Conservation (phyloP, 1,284 basidiomycete species). For the Ceratobasidium sp. region DNA sequence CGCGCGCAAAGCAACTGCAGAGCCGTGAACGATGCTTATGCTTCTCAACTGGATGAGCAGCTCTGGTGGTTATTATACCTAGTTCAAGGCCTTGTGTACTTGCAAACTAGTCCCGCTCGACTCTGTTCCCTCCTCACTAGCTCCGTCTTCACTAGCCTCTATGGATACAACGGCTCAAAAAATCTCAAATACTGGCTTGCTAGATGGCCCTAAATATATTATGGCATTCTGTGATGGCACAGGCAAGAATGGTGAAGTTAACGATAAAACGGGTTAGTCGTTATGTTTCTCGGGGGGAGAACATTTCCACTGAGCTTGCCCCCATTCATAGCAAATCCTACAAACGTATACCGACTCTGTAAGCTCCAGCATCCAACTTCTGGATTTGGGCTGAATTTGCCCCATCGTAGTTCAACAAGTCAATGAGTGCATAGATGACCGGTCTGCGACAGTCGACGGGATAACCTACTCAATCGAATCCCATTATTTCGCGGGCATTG, state of each 20-base stretch:
- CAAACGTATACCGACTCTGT: conserved; percentile 16
- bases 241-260: not conserved
- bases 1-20: too few species aligned
- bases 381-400: too few species aligned
- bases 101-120: too few species aligned
- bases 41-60: too few species aligned
- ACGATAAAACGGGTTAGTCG: not conserved
- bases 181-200: too few species aligned
- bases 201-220: not conserved
- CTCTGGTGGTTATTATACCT: too few species aligned
- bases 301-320: not conserved
- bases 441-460: not conserved
- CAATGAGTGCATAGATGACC: not conserved
- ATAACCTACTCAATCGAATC: not conserved
- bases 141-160: too few species aligned
- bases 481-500: not conserved
- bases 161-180: too few species aligned
- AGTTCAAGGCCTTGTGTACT: too few species aligned
- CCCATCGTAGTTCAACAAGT: not conserved
- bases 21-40: too few species aligned
- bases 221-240: conserved; percentile 12
- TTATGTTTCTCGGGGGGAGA: not conserved
- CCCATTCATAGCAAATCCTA: not conserved
- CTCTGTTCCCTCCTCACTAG: too few species aligned
- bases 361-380: not conserved